phyloP scores from a whole-genome alignment of 1,284 basidiomycete species.

The Salmacisia buchloeana region DNA sequence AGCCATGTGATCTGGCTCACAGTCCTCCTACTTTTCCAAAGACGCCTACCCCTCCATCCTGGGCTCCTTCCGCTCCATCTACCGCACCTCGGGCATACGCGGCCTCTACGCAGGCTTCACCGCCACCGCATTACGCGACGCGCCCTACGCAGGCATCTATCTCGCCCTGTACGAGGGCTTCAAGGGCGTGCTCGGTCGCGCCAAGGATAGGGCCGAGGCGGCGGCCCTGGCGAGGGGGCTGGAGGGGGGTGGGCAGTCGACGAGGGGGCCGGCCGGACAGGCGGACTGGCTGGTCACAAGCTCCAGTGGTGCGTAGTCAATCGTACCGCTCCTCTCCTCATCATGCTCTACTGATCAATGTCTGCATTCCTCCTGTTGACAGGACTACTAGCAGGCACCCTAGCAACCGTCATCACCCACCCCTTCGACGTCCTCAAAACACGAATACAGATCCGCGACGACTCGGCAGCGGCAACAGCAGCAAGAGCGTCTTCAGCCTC shows the following conservation, averaged over 20 bases:
- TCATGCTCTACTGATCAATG: neutral
- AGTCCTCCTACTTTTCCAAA: slow-evolving; percentile 28
- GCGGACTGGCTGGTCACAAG: slow-evolving; percentile 33
- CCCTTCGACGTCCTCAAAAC: slow-evolving; percentile 50
- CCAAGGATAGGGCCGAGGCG: neutral
- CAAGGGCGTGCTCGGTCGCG: slow-evolving; percentile 29
- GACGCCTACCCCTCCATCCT: slow-evolving; percentile 34
- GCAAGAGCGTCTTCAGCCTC: neutral
- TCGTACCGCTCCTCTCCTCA: neutral
- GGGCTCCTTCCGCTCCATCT: slow-evolving; percentile 53
- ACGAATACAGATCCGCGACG: slow-evolving; percentile 42
- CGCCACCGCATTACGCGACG: slow-evolving; percentile 84
- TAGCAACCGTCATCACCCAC: slow-evolving; percentile 46
- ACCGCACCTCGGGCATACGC: slow-evolving; percentile 64
- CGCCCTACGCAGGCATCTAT: slow-evolving; percentile 91
- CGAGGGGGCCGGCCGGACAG: neutral
- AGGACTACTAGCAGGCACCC: slow-evolving; percentile 37
- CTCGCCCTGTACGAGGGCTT: slow-evolving; percentile 70
- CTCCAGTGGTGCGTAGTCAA: slow-evolving; percentile 19
- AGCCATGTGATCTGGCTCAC: too few relatives aligned
- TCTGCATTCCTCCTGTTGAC: neutral
- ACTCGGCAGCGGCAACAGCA: slow-evolving; percentile 13
- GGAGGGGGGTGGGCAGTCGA: too few relatives aligned
- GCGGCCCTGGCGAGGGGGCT: too few relatives aligned
- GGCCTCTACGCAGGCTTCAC: slow-evolving; percentile 83